Percentiles rank a stretch among this genome's conserved stretches.
Conservation (phyloP, 2,329 filamentous ascomycete species). For the Trematosphaeria pertusa region DNA sequence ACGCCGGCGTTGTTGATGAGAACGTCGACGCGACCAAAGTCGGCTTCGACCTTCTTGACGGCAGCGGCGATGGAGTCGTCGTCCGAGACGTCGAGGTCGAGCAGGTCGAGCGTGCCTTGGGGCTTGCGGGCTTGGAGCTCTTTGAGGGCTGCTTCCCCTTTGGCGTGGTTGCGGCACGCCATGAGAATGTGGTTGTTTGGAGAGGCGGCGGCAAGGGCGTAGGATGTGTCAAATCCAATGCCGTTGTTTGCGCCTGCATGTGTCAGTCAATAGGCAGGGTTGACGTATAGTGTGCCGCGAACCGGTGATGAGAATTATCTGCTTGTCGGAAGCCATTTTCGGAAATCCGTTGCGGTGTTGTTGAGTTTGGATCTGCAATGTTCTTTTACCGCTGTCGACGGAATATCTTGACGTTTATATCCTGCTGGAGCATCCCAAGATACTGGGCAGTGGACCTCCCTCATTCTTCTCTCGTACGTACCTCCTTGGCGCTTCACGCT, state of each 20-base stretch:
- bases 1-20: constrained; percentile 85
- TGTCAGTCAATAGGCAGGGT: constrained; percentile 7
- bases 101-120: constrained; percentile 37
- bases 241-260: constrained; percentile 42
- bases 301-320: constrained; percentile 41
- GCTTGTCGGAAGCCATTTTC: constrained; percentile 22
- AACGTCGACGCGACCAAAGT: constrained; percentile 68
- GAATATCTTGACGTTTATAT: no score
- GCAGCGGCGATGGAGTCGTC: constrained; percentile 45
- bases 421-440: no score
- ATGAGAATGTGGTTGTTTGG: constrained; percentile 46
- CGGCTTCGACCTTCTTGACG: constrained; percentile 36
- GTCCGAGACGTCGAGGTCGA: constrained; percentile 46
- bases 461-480: no score
- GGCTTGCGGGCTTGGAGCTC: constrained; percentile 36
- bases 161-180: constrained; percentile 37
- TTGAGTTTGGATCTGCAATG: no score
- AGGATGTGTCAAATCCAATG: constrained; percentile 44
- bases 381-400: no score
- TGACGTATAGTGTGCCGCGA: background rate
- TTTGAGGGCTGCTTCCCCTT: constrained; percentile 38
- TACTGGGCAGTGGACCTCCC: no score
- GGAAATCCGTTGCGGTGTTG: background rate
- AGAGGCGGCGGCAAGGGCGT: constrained; percentile 34
- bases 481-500: no score